phyloP scores from a whole-genome alignment of 2,329 filamentous ascomycete species.

The Alternaria sp. region DNA sequence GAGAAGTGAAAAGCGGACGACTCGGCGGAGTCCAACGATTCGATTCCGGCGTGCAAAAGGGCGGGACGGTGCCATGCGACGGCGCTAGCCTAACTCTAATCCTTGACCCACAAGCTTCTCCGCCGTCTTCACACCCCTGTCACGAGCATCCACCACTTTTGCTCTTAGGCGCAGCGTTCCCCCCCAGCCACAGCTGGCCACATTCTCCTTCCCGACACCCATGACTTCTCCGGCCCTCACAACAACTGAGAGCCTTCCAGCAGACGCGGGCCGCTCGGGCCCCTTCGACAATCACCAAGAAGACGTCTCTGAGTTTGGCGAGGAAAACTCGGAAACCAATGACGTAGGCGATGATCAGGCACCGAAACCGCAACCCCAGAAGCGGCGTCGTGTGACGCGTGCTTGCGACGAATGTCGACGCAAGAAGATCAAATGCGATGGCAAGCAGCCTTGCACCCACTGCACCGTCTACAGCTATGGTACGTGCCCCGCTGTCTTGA shows the following conservation, averaged over 20 bases:
- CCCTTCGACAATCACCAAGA: conserved; percentile 40
- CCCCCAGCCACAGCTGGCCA: conserved; percentile 40
- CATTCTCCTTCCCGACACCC: conserved; percentile 39
- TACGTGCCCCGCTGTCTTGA: conserved; percentile 51
- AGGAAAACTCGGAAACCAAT: conserved; percentile 45
- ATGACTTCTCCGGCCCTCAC: conserved; percentile 49
- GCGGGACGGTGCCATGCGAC: conserved; percentile 41
- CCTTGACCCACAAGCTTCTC: conserved; percentile 39
- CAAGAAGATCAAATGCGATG: conserved; percentile 65
- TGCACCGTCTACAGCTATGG: conserved; percentile 99
- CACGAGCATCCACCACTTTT: conserved; percentile 36
- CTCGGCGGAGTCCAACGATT: conserved; percentile 40
- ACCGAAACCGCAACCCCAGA: conserved; percentile 50
- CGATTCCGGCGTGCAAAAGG: conserved; percentile 36
- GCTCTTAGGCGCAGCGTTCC: conserved; percentile 41
- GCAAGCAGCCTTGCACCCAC: conserved; percentile 73
- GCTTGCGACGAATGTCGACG: conserved; percentile 54
- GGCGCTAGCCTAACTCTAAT: conserved; percentile 44
- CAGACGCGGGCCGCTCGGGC: conserved; percentile 37
- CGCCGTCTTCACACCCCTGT: conserved; percentile 37
- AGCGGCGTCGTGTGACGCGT: conserved; percentile 54
- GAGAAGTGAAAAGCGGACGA: conserved; percentile 31
- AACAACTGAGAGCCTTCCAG: conserved; percentile 40
- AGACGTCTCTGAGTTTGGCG: conserved; percentile 41
- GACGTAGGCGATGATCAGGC: conserved; percentile 45